Conservation (phyloP, 2,329 filamentous ascomycete species). For the Diaporthe helianthi region DNA sequence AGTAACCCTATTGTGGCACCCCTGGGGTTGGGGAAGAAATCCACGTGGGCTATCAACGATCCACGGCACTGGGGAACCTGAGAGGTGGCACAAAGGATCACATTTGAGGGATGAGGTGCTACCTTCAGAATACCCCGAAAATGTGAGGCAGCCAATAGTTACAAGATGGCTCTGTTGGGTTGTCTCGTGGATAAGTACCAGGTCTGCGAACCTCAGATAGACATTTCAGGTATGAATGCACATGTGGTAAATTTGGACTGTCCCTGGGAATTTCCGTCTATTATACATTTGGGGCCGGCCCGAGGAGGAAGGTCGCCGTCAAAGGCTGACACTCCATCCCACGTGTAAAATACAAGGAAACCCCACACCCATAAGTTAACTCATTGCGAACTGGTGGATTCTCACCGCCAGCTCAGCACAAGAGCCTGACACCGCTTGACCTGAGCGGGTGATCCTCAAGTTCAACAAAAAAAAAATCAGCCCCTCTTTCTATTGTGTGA, state of each 20-base stretch:
- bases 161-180: constrained; percentile 8
- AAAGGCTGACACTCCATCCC: neutral
- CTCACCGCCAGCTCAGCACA: neutral
- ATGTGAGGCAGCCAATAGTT: neutral
- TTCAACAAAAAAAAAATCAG: neutral
- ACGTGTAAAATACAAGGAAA: constrained; percentile 6
- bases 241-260: constrained; percentile 21
- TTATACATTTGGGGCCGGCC: constrained; percentile 13
- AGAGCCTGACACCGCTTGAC: neutral
- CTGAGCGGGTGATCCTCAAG: neutral
- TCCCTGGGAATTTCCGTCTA: neutral
- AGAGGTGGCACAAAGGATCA: constrained; percentile 8
- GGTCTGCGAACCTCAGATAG: neutral
- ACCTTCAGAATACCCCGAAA: constrained; percentile 6
- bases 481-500: neutral
- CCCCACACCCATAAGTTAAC: neutral
- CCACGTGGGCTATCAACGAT: constrained; percentile 29
- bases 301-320: neutral
- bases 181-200: constrained; percentile 23
- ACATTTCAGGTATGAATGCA: constrained; percentile 28
- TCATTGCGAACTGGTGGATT: neutral
- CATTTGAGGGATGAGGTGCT: constrained; percentile 15
- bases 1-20: too few relatives aligned
- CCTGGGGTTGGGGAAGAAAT: too few relatives aligned
- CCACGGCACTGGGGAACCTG: constrained; percentile 22